Conservation (phyloP, 2,329 filamentous ascomycete species). For the Clonostachys sp. region DNA sequence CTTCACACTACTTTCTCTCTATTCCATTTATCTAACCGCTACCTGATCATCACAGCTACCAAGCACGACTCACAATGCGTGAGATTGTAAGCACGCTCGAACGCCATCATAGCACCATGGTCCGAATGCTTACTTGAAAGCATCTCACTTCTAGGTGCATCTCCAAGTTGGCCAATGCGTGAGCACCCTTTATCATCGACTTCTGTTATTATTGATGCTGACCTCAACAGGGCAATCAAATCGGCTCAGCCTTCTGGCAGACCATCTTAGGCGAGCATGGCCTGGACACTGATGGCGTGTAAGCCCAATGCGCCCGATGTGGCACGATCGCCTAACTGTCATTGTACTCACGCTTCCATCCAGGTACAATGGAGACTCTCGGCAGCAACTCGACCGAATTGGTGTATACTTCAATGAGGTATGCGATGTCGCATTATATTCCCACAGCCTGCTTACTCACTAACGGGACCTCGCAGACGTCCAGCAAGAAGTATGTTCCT, state of each 20-base stretch:
- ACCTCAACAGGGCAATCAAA: constrained; percentile 87
- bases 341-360: no score
- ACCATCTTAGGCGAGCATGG: constrained; percentile 88
- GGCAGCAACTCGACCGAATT: constrained; percentile 99
- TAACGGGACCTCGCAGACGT: constrained; percentile 56
- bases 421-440: constrained; percentile 14
- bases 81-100: no score
- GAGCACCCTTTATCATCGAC: constrained; percentile 27
- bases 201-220: constrained; percentile 1
- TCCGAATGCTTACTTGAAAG: no score
- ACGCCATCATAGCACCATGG: no score
- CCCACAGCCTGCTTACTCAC: not conserved
- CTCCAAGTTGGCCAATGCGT: constrained; percentile 99
- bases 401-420: constrained; percentile 96
- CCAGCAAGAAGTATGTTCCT: constrained; percentile 98
- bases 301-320: constrained; percentile 24
- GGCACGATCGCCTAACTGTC: no score
- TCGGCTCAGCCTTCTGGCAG: constrained; percentile 99
- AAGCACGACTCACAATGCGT: no score
- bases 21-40: no score
- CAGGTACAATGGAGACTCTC: constrained; percentile 77
- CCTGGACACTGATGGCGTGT: constrained; percentile 96
- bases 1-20: no score
- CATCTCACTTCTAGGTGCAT: constrained; percentile 72
- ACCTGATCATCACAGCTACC: no score